Conservation (phyloP, 164 flowering plant genomes). For the Dillenia suffruticosa region DNA sequence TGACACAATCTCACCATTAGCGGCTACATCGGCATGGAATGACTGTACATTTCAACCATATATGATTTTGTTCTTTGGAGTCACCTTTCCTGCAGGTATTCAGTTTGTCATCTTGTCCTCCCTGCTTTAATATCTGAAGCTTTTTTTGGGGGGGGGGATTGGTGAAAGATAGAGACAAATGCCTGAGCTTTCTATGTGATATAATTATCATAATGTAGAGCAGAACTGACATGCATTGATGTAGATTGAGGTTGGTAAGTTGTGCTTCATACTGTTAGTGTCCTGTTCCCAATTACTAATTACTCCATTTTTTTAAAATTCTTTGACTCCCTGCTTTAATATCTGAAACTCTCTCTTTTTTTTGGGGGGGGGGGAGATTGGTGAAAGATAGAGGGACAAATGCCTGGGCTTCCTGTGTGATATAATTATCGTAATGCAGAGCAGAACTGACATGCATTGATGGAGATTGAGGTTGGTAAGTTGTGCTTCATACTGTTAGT, state of each 20-base stretch:
- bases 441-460: no score
- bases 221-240: no score
- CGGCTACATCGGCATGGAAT: slow-evolving; percentile 84
- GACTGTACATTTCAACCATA: slow-evolving; percentile 35
- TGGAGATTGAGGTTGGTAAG: slow-evolving; percentile 2
- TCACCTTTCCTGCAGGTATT: slow-evolving; percentile 63
- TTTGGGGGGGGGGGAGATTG: not conserved
- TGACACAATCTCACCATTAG: slow-evolving; percentile 41
- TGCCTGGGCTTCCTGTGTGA: no score
- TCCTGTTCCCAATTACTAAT: not conserved
- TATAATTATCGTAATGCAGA: no score
- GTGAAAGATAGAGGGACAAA: no score
- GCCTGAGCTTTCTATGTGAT: no score
- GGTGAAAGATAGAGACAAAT: no score
- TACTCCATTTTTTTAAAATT: not conserved
- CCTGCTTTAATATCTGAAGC: slow-evolving; percentile 1
- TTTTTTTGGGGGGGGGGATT: no score
- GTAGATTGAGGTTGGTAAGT: slow-evolving; percentile 4
- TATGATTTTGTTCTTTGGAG: slow-evolving; percentile 47
- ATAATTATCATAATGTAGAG: no score
- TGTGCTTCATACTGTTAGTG: slow-evolving; percentile 5
- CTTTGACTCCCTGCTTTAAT: slow-evolving; percentile 4
- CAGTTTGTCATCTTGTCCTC: not conserved
- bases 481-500: slow-evolving; percentile 6
- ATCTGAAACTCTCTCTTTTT: not conserved